Percentiles rank a stretch among this genome's conserved stretches.
Evolutionary conservation across 352 stramenopile genomes (phyloP).

Genomic region (Phytophthora cactorum): DNA sequence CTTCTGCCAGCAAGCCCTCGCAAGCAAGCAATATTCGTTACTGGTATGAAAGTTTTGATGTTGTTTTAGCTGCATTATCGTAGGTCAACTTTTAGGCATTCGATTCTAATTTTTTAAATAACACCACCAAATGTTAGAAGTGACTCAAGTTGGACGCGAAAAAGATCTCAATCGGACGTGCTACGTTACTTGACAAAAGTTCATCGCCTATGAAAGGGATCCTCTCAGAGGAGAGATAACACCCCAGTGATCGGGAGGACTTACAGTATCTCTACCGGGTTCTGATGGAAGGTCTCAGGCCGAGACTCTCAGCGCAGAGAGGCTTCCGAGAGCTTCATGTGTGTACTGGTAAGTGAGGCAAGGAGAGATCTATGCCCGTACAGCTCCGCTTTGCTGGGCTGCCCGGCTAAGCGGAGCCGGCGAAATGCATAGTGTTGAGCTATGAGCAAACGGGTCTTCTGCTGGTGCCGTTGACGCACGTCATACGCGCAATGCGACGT

Average conservation of each 20-base stretch:
- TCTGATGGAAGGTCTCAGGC: too few relatives aligned
- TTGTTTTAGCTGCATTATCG: too few relatives aligned
- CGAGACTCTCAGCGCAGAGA: too few relatives aligned
- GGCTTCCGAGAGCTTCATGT: too few relatives aligned
- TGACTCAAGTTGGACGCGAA: background rate
- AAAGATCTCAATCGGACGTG: background rate
- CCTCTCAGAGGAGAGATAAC: background rate
- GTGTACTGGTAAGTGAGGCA: background rate
- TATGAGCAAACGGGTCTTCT: constrained; percentile 1
- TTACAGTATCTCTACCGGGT: too few relatives aligned
- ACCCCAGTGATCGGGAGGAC: background rate
- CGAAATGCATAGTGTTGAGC: background rate
- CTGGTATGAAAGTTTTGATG: too few relatives aligned
- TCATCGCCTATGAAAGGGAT: background rate
- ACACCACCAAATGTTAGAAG: background rate
- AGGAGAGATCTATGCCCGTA: background rate
- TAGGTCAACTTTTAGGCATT: too few relatives aligned
- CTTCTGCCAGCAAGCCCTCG: too few relatives aligned
- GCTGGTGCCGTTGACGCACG: constrained; percentile 9
- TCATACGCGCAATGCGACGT: constrained; percentile 7
- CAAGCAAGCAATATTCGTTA: too few relatives aligned
- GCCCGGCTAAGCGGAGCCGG: too few relatives aligned
- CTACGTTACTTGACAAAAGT: background rate
- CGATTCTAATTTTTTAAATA: background rate
- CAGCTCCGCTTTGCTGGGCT: background rate